These are phyloP conservation scores for Crinitomyces ghanaensis DNA, from an alignment of 805 yeast species.

Conservation along the genomic window DNA sequence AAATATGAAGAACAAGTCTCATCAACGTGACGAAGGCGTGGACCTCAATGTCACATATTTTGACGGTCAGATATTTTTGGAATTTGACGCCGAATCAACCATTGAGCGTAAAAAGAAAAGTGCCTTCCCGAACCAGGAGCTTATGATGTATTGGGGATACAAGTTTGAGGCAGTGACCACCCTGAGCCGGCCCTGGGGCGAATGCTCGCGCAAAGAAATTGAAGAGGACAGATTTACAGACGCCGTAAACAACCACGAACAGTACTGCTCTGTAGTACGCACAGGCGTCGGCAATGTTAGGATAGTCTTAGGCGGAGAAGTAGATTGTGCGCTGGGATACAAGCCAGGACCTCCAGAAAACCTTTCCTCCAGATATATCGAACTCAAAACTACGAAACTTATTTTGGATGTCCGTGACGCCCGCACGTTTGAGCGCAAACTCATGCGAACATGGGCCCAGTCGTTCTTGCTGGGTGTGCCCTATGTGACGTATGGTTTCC, in stretches of 20 bases:
- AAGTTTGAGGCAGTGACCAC: constrained; percentile 79
- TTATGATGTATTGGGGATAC: constrained; percentile 39
- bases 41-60: constrained; percentile 53
- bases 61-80: constrained; percentile 42
- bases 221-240: constrained; percentile 59
- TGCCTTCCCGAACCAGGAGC: constrained; percentile 16
- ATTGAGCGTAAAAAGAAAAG: constrained; percentile 13
- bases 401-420: constrained; percentile 48
- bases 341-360: constrained; percentile 36
- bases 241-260: constrained; percentile 59
- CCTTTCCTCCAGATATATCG: constrained; percentile 65
- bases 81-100: constrained; percentile 27
- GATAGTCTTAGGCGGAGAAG: constrained; percentile 74
- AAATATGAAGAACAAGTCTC: too few species aligned
- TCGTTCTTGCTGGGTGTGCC: constrained; percentile 80
- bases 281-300: constrained; percentile 72
- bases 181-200: constrained; percentile 62
- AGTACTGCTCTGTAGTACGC: constrained; percentile 67
- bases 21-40: constrained; percentile 42
- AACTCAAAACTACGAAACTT: constrained; percentile 60
- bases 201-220: constrained; percentile 50
- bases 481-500: constrained; percentile 72
- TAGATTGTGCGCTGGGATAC: constrained; percentile 82
- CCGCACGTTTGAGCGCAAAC: constrained; percentile 58
- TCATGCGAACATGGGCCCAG: constrained; percentile 85